Evolutionary conservation across 441 rosid genomes (phyloP).

Genomic region (Gossypium schwendimanii): DNA sequence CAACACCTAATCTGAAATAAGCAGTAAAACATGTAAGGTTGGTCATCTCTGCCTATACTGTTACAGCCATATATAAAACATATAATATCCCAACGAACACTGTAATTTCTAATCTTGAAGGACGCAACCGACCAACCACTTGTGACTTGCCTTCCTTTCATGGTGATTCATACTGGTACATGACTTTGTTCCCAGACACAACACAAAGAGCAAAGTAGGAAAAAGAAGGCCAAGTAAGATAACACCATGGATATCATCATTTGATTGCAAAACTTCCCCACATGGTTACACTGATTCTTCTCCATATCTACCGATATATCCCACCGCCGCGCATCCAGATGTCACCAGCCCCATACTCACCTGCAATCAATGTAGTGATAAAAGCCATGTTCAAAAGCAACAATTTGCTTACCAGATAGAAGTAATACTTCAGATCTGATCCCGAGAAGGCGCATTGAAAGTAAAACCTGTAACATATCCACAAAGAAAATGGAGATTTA

Average conservation of each 20-base stretch:
- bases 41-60: too few relatives aligned
- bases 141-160: not conserved
- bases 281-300: slow-evolving; percentile 37
- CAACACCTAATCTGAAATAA: too few relatives aligned
- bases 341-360: slow-evolving; percentile 38
- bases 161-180: not conserved
- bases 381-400: not conserved
- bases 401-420: slow-evolving; percentile 32
- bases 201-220: slow-evolving; percentile 34
- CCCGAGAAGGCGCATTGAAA: slow-evolving; percentile 26
- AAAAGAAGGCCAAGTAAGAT: slow-evolving; percentile 40
- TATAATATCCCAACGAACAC: too few relatives aligned
- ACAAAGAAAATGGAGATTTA: not conserved
- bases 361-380: slow-evolving; percentile 22
- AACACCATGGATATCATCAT: slow-evolving; percentile 25
- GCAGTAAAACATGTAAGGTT: too few relatives aligned
- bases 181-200: slow-evolving; percentile 27
- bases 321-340: slow-evolving; percentile 49
- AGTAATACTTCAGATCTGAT: slow-evolving; percentile 18
- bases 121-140: not conserved
- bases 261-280: slow-evolving; percentile 39
- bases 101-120: too few relatives aligned
- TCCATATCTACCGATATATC: slow-evolving; percentile 38
- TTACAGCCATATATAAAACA: too few relatives aligned
- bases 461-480: slow-evolving; percentile 33